Base-by-base conservation (phyloP, 768 basidiomycete genomes). In the Boletus reticulatus region DNA sequence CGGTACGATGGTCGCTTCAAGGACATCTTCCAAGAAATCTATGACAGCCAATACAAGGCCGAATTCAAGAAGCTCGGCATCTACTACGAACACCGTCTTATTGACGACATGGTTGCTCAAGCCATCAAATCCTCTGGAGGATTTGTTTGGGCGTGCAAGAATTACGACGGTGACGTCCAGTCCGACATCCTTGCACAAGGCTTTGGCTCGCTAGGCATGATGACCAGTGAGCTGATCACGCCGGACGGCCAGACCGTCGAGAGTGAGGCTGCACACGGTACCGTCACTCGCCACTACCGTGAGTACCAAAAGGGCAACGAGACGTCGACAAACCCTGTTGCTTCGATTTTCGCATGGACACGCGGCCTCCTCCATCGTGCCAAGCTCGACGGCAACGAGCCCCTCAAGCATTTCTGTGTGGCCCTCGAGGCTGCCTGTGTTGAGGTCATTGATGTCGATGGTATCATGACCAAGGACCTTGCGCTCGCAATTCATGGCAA, bases 1-100 rank as follows among this genome's bases (percentile, higher is more conserved):
- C 94, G 88, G 70, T 99, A 99, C 72, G 97, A 98, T 67, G 97
- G 97, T 43, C 84, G 95, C 31, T 99, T 98, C 84, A 99, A 99
- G 80, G 97, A 99, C 66, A 94, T 96, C 69, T 97, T 99, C 87
- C 87, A 98, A 72, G 94, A 97, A 66, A 87, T 98, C 65, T 99
- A 93, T 71, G 92, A 96, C 8, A 65, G 77, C 79, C 66, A 84
- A 53, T 94, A 94, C 80, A 87, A 87, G 70, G 56, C 77, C 2
- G 75, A 78, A 50, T 94, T 88, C 65, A 85, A 92, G 57, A 79
- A 75, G 13, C 75, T 78, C 7, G 86, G 85, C 9, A 87, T 92
- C 63, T 92, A 89, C 77, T 94, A 94, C 70, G 97, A 98, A 76
- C 97, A 99, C 75, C 90, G 97, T 34, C 84, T 96, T 45, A 95